Percentiles rank a stretch among this genome's conserved stretches.
phyloP scores from a whole-genome alignment of 768 basidiomycete species.

The Pulveroboletus frians region DNA sequence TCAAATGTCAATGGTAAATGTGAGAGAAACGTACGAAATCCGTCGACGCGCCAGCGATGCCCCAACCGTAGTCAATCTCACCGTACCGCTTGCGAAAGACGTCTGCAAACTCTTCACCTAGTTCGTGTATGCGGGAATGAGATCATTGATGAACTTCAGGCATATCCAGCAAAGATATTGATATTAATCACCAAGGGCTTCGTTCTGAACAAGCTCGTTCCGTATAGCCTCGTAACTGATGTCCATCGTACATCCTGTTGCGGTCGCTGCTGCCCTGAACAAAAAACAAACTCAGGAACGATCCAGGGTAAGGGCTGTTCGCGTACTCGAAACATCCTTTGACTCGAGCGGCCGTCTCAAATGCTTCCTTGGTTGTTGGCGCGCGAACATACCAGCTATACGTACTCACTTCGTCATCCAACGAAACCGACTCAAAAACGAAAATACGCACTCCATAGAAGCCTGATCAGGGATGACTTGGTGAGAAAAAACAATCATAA shows the following conservation, averaged over 20 bases:
- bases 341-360: conserved; percentile 56
- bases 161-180: not conserved
- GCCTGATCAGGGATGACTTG: conserved; percentile 81
- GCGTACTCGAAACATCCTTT: conserved; percentile 66
- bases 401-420: not conserved
- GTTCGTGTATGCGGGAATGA: not conserved
- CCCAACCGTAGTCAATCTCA: conserved; percentile 54
- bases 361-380: conserved; percentile 56
- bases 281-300: not conserved
- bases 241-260: conserved; percentile 57
- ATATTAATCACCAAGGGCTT: conserved; percentile 43
- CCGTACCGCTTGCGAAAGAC: conserved; percentile 58
- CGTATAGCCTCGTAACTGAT: conserved; percentile 33
- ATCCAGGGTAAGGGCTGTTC: not conserved
- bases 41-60: conserved; percentile 69
- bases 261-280: conserved; percentile 56
- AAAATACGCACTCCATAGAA: conserved; percentile 53
- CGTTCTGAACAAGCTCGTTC: conserved; percentile 63
- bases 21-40: conserved; percentile 61
- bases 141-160: not conserved
- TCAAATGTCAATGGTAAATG: not conserved
- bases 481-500: not conserved
- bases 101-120: conserved; percentile 61
- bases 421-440: not conserved
- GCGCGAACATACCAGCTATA: conserved; percentile 71